phyloP scores from a whole-genome alignment of 2,329 filamentous ascomycete genomes.

The Polytolypa hystricis region DNA sequence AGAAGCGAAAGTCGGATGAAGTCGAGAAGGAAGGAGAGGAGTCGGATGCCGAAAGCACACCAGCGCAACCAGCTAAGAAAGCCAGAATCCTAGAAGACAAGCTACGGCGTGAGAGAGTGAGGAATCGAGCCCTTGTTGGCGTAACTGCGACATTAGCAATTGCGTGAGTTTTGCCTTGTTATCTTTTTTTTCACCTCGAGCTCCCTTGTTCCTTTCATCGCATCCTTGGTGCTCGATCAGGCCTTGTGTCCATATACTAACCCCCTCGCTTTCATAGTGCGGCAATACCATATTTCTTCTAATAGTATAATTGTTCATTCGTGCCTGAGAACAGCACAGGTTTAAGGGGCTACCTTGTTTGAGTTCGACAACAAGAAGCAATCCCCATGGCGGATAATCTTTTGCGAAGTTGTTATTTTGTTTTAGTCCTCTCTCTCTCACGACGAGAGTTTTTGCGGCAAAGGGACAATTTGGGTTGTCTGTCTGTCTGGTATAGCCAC shows the following conservation, averaged over 20 bases:
- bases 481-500: too few relatives aligned
- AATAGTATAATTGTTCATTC: slow-evolving; percentile 15
- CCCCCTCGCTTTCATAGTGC: slow-evolving; percentile 21
- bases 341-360: too few relatives aligned
- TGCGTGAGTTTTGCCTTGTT: slow-evolving; percentile 56
- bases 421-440: too few relatives aligned
- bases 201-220: too few relatives aligned
- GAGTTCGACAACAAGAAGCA: too few relatives aligned
- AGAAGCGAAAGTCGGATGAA: slow-evolving; percentile 67
- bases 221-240: too few relatives aligned
- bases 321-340: too few relatives aligned
- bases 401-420: too few relatives aligned
- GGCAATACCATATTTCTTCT: slow-evolving; percentile 39
- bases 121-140: slow-evolving; percentile 74
- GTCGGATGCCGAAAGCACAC: slow-evolving; percentile 22
- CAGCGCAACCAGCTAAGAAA: slow-evolving; percentile 55
- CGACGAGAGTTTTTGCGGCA: too few relatives aligned
- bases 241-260: slow-evolving; percentile 17
- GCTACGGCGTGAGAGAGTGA: slow-evolving; percentile 73
- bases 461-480: too few relatives aligned
- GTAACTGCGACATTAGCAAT: slow-evolving; percentile 78
- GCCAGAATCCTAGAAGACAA: slow-evolving; percentile 59
- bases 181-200: not conserved
- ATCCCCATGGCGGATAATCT: too few relatives aligned
- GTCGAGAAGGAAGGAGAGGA: slow-evolving; percentile 39